Base-by-base conservation (phyloP, 2,329 filamentous ascomycete genomes). In the Coniochaeta sp. region DNA sequence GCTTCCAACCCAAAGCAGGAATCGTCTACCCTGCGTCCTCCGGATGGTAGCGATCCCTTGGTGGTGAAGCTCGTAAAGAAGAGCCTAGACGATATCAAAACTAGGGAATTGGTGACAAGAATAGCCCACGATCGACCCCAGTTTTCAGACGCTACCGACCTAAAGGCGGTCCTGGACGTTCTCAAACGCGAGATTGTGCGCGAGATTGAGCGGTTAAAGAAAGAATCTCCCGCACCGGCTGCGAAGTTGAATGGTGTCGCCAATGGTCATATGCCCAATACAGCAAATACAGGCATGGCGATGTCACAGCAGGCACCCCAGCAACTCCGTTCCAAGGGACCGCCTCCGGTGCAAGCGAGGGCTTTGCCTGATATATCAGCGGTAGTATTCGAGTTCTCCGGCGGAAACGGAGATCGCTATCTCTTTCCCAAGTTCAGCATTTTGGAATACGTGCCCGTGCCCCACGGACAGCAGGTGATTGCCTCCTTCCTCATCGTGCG, bases 391-490 rank as follows among this genome's bases (percentile, higher is more conserved):
- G 85, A 89, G 58, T 89, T 89, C 64, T 65, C 72, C 5, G 78
- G 79, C 46, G 83, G 83, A 30, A 82, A 73, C 3, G 87, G 86
- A 45, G 88, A 92, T 64, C 80, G 87, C 24, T 91, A 88, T 63
- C 70, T 89, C 47, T 91, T 94, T 56, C 89, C 89, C 2, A 87
- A 85, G 58, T 86, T 87, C 63, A 87, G 85, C 65, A 85, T 92
- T 30, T 66, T 92, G 48, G 87, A 94, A 63, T 84, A 82, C 61
- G 71, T 84, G 1, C 62, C 71, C 9, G 67, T 72, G 2, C 61
- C 72, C 3, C 67, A 72, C 4, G 79, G 79, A 2, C 79, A 81
- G 49, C 77, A 83, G 53, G 78, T 88, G 2, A 77, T 90, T 40
- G 85, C 85, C 3, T 91, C 87, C 1, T 94, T 92, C 62, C 72